A percentile compares a stretch with the other conserved stretches of the same genome.
These are phyloP conservation scores for Ophiostoma ulmi DNA, from an alignment of 2,329 filamentous ascomycete species.

Conservation along the genomic window DNA sequence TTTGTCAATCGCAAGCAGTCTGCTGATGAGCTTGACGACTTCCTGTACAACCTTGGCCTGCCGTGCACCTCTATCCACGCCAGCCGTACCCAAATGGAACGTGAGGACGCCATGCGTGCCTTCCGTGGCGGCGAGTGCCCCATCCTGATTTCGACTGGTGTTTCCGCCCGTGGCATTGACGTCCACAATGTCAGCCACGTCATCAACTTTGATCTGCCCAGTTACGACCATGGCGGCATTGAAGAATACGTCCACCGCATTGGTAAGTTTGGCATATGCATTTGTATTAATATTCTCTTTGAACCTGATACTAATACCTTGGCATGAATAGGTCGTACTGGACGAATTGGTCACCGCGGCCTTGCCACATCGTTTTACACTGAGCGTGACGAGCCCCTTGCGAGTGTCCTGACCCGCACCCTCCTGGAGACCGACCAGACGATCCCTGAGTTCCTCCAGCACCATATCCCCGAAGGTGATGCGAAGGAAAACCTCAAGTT, in stretches of 20 bases:
- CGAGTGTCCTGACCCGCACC: slow-evolving; percentile 68
- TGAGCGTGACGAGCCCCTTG: slow-evolving; percentile 68
- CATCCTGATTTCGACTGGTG: slow-evolving; percentile 78
- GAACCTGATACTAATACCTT: slow-evolving; percentile 25
- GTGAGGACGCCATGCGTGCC: slow-evolving; percentile 82
- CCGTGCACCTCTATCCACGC: slow-evolving; percentile 85
- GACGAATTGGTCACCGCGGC: slow-evolving; percentile 82
- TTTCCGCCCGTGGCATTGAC: slow-evolving; percentile 84
- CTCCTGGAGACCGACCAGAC: slow-evolving; percentile 73
- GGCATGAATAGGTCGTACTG: slow-evolving; percentile 66
- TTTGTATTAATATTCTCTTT: background rate
- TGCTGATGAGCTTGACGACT: slow-evolving; percentile 84
- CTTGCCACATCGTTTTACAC: slow-evolving; percentile 86
- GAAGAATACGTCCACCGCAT: slow-evolving; percentile 93
- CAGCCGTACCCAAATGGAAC: slow-evolving; percentile 81
- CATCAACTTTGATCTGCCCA: slow-evolving; percentile 88
- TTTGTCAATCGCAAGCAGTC: slow-evolving; percentile 79
- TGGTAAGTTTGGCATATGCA: slow-evolving; percentile 49
- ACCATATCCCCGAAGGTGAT: slow-evolving; percentile 55
- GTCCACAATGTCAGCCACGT: slow-evolving; percentile 83
- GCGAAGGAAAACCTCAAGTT: slow-evolving; percentile 46
- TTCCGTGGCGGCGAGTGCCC: slow-evolving; percentile 73
- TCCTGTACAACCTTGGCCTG: slow-evolving; percentile 69
- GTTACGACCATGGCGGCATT: slow-evolving; percentile 71
- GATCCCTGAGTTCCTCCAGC: slow-evolving; percentile 75